phyloP scores from a whole-genome alignment of 257 asterid genomes.

The Solanum peruvianum region DNA sequence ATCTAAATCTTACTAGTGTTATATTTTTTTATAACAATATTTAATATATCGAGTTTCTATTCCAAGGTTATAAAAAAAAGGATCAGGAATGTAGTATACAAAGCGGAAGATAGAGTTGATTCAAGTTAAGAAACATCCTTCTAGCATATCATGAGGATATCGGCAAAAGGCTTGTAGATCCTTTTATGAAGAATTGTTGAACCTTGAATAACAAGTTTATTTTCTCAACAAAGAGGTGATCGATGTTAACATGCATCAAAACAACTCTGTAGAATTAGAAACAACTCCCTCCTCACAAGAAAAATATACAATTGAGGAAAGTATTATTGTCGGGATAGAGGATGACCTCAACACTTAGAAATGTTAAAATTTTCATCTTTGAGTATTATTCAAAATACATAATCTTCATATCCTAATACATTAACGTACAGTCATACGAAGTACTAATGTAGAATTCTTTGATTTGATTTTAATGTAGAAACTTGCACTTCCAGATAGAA shows the following conservation, averaged over 20 bases:
- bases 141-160: neutral
- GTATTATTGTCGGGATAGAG: neutral
- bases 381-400: too few relatives aligned
- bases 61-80: neutral
- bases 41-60: neutral
- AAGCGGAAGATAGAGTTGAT: neutral
- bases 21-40: neutral
- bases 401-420: neutral
- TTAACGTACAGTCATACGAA: too few relatives aligned
- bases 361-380: too few relatives aligned
- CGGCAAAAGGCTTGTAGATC: neutral
- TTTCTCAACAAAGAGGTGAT: neutral
- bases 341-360: neutral
- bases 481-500: too few relatives aligned
- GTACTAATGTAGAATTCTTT: neutral
- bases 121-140: neutral
- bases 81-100: neutral
- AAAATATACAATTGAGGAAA: rapidly evolving
- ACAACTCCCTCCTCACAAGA: neutral
- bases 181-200: neutral
- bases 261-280: neutral
- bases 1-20: neutral
- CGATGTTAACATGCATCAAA: neutral
- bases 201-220: too few relatives aligned
- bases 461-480: neutral